A percentile compares a stretch with the other conserved stretches of the same genome.
These are phyloP conservation scores for Alnus glutinosa DNA, from an alignment of 306 rosid species.

Conservation along the genomic window DNA sequence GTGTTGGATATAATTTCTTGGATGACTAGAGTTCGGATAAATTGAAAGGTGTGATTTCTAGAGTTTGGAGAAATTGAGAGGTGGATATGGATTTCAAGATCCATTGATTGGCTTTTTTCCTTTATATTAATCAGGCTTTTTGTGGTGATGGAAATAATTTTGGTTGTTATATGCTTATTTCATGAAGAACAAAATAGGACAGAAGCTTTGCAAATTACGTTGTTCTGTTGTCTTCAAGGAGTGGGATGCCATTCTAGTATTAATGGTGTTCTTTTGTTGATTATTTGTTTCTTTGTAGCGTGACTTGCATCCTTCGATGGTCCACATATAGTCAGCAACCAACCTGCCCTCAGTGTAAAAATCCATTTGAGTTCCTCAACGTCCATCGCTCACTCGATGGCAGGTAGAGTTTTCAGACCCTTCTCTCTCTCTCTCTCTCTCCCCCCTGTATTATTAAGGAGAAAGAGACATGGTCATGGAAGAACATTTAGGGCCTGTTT, in stretches of 20 bases:
- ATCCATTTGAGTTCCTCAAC: constrained; percentile 74
- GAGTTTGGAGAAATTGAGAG: neutral
- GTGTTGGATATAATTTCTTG: neutral
- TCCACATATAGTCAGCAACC: constrained; percentile 66
- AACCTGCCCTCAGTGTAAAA: constrained; percentile 90
- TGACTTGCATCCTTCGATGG: constrained; percentile 93
- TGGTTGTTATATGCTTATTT: neutral
- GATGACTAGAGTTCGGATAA: neutral
- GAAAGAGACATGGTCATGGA: constrained; percentile 4
- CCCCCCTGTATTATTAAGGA: neutral
- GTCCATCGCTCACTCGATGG: constrained; percentile 98
- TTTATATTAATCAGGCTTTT: neutral
- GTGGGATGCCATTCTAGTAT: neutral
- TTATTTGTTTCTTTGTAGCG: constrained; percentile 46
- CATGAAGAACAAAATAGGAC: neutral
- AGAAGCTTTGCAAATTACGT: neutral
- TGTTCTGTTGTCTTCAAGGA: neutral
- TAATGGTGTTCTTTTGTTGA: constrained; percentile 3
- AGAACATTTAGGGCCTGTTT: neutral
- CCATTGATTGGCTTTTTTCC: neutral
- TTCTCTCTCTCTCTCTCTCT: neutral
- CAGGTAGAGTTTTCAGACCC: constrained; percentile 44
- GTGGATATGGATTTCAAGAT: neutral
- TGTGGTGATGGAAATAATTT: neutral
- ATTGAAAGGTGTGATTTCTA: too few relatives aligned